phyloP scores from a whole-genome alignment of 2,329 filamentous ascomycete genomes.

The Neopestalotiopsis clavispora region DNA sequence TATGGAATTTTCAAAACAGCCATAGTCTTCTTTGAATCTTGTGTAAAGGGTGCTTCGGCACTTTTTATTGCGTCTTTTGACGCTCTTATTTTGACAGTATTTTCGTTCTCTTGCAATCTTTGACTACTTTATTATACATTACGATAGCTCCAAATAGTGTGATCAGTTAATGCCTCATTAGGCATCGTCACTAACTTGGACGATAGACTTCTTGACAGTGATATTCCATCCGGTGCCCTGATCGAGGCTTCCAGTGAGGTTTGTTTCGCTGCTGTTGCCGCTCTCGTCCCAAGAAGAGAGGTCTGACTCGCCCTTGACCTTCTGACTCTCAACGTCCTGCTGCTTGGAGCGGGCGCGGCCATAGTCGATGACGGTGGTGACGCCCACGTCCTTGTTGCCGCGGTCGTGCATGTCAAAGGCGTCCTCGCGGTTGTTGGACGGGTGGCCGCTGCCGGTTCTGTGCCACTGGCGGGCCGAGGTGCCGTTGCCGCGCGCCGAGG shows the following conservation, averaged over 20 bases:
- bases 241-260: slow-evolving; percentile 13
- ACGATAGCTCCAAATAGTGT: too few species aligned
- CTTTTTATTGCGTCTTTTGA: too few species aligned
- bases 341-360: slow-evolving; percentile 6
- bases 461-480: slow-evolving; percentile 20
- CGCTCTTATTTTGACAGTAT: too few species aligned
- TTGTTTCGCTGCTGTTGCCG: slow-evolving; percentile 22
- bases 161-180: too few species aligned
- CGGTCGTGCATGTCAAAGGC: slow-evolving; percentile 22
- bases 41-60: too few species aligned
- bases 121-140: not conserved
- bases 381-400: slow-evolving; percentile 17
- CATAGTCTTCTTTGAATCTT: too few species aligned
- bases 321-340: slow-evolving; percentile 17
- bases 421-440: not conserved
- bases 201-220: slow-evolving; percentile 22
- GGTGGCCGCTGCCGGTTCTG: slow-evolving; percentile 17
- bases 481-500: slow-evolving; percentile 18
- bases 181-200: slow-evolving; percentile 20
- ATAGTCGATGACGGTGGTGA: slow-evolving; percentile 24
- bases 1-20: too few species aligned
- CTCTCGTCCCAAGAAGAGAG: slow-evolving; percentile 14
- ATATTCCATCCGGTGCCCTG: slow-evolving; percentile 21
- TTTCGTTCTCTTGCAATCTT: too few species aligned
- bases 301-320: slow-evolving; percentile 18